phyloP scores from a whole-genome alignment of 768 basidiomycete species.

The Leccinum aurantiacum region DNA sequence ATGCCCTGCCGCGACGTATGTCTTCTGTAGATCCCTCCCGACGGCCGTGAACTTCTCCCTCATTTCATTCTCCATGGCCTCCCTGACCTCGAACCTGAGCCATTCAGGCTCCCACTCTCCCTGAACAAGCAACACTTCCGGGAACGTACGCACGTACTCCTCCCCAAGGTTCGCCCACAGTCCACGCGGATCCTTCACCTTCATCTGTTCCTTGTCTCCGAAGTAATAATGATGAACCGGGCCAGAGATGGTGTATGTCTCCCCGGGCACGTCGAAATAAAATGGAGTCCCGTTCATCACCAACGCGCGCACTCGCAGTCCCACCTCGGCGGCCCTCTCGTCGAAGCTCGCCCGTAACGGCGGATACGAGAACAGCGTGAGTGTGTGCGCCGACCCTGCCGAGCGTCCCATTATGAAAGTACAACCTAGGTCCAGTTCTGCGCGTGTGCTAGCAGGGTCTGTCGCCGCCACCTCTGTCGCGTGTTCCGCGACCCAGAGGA shows the following conservation, averaged over 20 bases:
- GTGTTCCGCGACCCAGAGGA: conserved; percentile 53
- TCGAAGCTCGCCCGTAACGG: conserved; percentile 34
- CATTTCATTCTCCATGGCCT: conserved; percentile 41
- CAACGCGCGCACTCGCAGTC: conserved; percentile 40
- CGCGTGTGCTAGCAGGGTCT: conserved; percentile 2
- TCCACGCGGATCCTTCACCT: conserved; percentile 39
- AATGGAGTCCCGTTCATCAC: conserved; percentile 50
- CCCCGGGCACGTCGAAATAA: conserved; percentile 32
- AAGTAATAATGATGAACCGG: conserved; percentile 28
- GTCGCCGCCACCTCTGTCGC: conserved; percentile 17
- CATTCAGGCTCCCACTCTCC: conserved; percentile 55
- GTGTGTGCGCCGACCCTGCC: conserved; percentile 53
- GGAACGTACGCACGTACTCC: conserved; percentile 39
- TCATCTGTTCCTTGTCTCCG: conserved; percentile 43
- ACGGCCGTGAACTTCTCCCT: conserved; percentile 34
- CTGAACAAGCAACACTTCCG: conserved; percentile 47
- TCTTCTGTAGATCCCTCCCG: conserved; percentile 22
- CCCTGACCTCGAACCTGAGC: conserved; percentile 36
- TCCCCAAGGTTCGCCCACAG: conserved; percentile 40
- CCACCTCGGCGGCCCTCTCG: conserved; percentile 21
- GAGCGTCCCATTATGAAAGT: conserved; percentile 61
- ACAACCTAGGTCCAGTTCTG: conserved; percentile 38
- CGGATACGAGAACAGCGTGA: conserved; percentile 42
- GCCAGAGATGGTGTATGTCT: conserved; percentile 25
- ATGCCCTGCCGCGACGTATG: conserved; percentile 48